phyloP scores from a whole-genome alignment of 2,329 filamentous ascomycete species.

The Zasmidium cellare region DNA sequence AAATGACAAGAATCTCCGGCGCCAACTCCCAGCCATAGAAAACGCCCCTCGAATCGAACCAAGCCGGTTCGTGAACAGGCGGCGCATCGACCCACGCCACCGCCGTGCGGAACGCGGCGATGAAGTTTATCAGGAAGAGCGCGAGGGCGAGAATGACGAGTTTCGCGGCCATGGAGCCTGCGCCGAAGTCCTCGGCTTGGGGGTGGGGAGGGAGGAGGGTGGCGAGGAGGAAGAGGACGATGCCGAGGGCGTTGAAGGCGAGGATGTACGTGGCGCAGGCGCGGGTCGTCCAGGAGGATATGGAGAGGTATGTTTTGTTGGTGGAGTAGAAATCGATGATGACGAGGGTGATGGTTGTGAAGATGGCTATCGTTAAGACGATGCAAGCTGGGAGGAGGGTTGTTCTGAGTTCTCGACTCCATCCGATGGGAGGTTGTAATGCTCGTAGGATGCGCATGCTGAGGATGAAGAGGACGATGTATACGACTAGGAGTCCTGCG shows the following conservation, averaged over 20 bases:
- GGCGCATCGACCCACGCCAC: conserved; percentile 14
- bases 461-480: conserved; percentile 17
- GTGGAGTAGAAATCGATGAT: conserved; percentile 17
- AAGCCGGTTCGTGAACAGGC: too few species aligned
- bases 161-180: conserved; percentile 13
- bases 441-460: conserved; percentile 12
- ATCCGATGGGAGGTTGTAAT: conserved; percentile 11
- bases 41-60: conserved; percentile 15
- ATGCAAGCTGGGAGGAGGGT: conserved; percentile 1
- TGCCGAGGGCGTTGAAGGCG: conserved; percentile 60
- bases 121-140: conserved; percentile 12
- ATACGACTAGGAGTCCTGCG: conserved; percentile 14
- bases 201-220: not conserved
- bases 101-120: conserved; percentile 18
- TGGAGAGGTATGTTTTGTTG: not conserved
- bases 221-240: conserved; percentile 51
- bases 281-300: conserved; percentile 35
- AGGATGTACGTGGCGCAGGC: conserved; percentile 60
- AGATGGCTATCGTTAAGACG: conserved; percentile 11
- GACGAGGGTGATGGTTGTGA: conserved; percentile 19
- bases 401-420: not conserved
- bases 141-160: conserved; percentile 14
- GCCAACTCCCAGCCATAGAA: conserved; percentile 21
- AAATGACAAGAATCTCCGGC: conserved; percentile 21
- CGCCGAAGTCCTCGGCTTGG: conserved; percentile 16